Evolutionary conservation across 352 stramenopile genomes (phyloP).

Genomic region (Phytophthora europaea): DNA sequence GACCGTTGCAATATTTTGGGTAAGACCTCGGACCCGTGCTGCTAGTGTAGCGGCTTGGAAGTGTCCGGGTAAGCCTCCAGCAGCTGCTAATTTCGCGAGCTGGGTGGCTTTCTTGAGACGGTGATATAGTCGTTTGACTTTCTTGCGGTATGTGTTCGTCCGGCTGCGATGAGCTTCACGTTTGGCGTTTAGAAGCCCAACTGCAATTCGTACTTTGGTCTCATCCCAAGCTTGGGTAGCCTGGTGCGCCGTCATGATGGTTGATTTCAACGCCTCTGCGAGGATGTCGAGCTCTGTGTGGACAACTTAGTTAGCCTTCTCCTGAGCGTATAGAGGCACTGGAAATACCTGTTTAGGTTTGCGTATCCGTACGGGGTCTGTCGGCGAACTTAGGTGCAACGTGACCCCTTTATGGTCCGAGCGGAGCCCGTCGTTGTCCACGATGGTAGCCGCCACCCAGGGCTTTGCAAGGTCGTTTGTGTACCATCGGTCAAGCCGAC

Average conservation of each 20-base stretch:
- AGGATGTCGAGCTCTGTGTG: not conserved
- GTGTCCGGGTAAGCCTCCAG: too few relatives aligned
- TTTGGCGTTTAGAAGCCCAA: not conserved
- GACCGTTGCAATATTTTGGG: too few relatives aligned
- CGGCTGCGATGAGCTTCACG: not conserved
- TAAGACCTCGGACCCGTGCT: too few relatives aligned
- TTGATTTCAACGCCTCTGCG: not conserved
- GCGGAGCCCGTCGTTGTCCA: not conserved
- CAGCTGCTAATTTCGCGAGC: too few relatives aligned
- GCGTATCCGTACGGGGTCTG: not conserved
- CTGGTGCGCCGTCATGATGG: not conserved
- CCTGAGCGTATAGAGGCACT: not conserved
- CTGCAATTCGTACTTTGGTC: not conserved
- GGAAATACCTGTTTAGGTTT: not conserved
- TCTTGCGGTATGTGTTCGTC: not conserved
- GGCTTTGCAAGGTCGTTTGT: not conserved
- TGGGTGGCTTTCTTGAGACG: too few relatives aligned
- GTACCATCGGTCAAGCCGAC: not conserved
- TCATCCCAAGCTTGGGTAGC: not conserved
- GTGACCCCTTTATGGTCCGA: not conserved
- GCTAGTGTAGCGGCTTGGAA: too few relatives aligned
- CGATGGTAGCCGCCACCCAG: not conserved
- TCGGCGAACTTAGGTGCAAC: not conserved
- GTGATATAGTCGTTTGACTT: not conserved
- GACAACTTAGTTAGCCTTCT: not conserved